Conservation (phyloP, 1,284 basidiomycete genomes). For the Apiotrichum laibachii region DNA sequence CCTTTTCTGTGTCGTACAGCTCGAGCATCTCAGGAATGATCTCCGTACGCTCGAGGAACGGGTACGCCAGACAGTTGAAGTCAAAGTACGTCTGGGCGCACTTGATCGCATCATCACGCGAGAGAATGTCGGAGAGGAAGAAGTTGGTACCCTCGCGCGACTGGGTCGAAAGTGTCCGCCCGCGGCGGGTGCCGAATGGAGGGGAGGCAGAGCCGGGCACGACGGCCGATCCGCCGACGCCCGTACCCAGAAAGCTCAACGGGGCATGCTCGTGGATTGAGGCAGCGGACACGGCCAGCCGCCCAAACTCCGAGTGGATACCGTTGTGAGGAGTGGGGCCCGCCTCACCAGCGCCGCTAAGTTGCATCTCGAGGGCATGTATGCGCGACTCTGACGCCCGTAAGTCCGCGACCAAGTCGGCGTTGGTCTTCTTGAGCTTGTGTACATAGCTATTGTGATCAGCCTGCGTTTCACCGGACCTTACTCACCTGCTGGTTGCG, state of each 20-base stretch:
- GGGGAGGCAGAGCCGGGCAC: neutral
- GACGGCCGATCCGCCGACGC: neutral
- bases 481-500: constrained; percentile 39
- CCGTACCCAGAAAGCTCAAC: constrained; percentile 1
- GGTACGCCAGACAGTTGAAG: constrained; percentile 31
- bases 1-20: constrained; percentile 19
- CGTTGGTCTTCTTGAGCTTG: constrained; percentile 33
- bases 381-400: constrained; percentile 32
- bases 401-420: constrained; percentile 27
- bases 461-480: neutral
- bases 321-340: constrained; percentile 1
- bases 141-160: neutral
- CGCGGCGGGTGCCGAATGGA: neutral
- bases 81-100: constrained; percentile 30
- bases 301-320: constrained; percentile 14
- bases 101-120: constrained; percentile 23
- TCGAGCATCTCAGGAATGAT: constrained; percentile 27
- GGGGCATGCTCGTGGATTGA: constrained; percentile 8
- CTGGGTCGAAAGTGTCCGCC: constrained; percentile 1
- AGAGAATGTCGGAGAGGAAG: constrained; percentile 4
- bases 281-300: constrained; percentile 2
- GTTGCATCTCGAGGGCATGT: constrained; percentile 32
- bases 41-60: constrained; percentile 28
- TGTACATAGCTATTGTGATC: constrained; percentile 29
- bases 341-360: constrained; percentile 12